These are phyloP conservation scores for Narthecium ossifragum DNA, from an alignment of 106 monocot genomes.

Conservation along the genomic window DNA sequence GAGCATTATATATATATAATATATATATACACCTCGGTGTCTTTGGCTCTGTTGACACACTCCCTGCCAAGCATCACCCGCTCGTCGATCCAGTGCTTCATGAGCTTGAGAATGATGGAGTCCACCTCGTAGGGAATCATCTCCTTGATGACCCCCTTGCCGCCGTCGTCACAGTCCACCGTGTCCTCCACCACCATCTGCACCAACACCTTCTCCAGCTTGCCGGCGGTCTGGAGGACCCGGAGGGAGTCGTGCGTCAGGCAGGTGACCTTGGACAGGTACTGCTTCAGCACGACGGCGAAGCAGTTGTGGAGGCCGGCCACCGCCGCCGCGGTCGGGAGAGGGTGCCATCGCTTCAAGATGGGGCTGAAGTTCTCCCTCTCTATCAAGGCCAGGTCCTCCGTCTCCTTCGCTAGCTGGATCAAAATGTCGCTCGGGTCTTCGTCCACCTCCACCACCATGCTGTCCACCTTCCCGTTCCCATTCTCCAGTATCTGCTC, in stretches of 20 bases:
- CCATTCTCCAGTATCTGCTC: conserved; percentile 56
- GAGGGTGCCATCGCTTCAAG: conserved; percentile 61
- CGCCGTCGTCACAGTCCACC: conserved; percentile 49
- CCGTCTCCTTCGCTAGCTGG: conserved; percentile 61
- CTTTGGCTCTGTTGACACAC: conserved; percentile 58
- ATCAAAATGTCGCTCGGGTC: conserved; percentile 36
- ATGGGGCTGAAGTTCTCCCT: conserved; percentile 58
- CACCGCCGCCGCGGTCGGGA: conserved; percentile 46
- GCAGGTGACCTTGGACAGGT: conserved; percentile 31
- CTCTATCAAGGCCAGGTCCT: conserved; percentile 61
- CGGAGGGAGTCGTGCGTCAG: conserved; percentile 54
- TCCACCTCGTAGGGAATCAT: conserved; percentile 83
- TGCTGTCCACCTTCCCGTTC: conserved; percentile 32
- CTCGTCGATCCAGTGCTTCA: conserved; percentile 76
- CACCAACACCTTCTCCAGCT: conserved; percentile 66
- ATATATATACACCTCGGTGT: conserved; percentile 85
- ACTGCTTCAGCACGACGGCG: conserved; percentile 62
- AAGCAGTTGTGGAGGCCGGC: conserved; percentile 76
- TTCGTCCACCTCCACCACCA: conserved; percentile 54
- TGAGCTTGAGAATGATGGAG: conserved; percentile 32
- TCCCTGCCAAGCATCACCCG: conserved; percentile 53
- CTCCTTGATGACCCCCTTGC: conserved; percentile 52
- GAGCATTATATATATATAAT: too few relatives aligned
- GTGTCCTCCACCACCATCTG: conserved; percentile 78
- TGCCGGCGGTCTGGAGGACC: conserved; percentile 69